Evolutionary conservation across 192 early-diverging fungal genomes (phyloP).

Genomic region (Mortierella hygrophila): DNA sequence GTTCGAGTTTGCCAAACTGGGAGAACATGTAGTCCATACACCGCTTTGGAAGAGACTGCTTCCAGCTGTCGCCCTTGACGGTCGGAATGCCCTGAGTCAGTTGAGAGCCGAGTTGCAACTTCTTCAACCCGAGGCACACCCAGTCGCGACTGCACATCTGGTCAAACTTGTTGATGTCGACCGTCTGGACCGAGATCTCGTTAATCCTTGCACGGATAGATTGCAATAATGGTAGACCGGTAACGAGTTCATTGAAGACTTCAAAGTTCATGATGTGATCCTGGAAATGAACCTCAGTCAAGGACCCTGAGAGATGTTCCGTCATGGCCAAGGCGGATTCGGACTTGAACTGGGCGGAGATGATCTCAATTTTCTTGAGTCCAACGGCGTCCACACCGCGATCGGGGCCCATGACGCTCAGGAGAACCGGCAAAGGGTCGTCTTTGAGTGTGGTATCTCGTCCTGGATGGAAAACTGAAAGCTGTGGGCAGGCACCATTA

Average conservation of each 20-base stretch:
- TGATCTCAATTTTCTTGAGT: constrained; percentile 13
- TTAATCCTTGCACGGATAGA: constrained; percentile 10
- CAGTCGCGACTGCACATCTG: constrained; percentile 23
- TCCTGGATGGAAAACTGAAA: constrained; percentile 17
- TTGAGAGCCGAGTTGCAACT: constrained; percentile 24
- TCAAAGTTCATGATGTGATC: constrained; percentile 20
- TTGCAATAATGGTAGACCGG: constrained; percentile 17
- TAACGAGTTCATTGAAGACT: constrained; percentile 26
- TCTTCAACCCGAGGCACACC: constrained; percentile 24
- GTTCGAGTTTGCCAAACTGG: constrained; percentile 20
- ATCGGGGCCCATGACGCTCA: constrained; percentile 23
- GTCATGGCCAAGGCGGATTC: constrained; percentile 29
- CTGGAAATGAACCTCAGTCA: constrained; percentile 17
- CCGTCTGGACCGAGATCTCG: constrained; percentile 20
- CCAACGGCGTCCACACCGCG: constrained; percentile 21
- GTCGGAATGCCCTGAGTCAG: constrained; percentile 20
- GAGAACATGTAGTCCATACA: constrained; percentile 25
- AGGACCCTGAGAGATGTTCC: constrained; percentile 9
- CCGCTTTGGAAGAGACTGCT: constrained; percentile 27
- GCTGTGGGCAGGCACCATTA: constrained; percentile 16
- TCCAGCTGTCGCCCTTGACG: constrained; percentile 25
- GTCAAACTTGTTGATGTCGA: constrained; percentile 26
- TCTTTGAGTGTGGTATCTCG: constrained; percentile 1
- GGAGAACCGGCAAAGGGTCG: constrained; percentile 16
- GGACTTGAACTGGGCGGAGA: not conserved